Evolutionary conservation across 2,329 filamentous ascomycete species (phyloP).

Genomic region (Alternaria solani): DNA sequence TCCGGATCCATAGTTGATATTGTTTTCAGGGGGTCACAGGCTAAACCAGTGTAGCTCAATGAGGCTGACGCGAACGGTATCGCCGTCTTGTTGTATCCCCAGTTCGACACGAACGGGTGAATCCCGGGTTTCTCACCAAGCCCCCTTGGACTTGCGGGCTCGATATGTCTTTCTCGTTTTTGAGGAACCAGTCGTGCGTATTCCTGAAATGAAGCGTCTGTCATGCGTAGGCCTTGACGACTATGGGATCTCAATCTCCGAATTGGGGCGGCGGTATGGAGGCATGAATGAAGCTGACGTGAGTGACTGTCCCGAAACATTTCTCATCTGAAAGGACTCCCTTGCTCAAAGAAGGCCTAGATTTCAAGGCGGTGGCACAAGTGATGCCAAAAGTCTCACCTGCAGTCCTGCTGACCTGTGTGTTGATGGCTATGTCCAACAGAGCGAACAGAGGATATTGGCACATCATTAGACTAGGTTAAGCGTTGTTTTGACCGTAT

Average conservation of each 20-base stretch:
- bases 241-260: not conserved
- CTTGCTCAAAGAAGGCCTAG: not conserved
- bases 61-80: not conserved
- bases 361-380: not conserved
- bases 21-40: not conserved
- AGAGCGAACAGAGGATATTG: not conserved
- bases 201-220: not conserved
- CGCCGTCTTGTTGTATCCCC: not conserved
- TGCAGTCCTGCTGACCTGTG: not conserved
- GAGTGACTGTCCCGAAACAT: not conserved
- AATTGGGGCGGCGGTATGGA: not conserved
- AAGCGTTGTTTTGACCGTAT: not conserved
- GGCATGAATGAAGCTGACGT: constrained; percentile 2
- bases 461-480: not conserved
- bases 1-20: not conserved
- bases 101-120: not conserved
- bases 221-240: not conserved
- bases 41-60: not conserved
- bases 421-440: not conserved
- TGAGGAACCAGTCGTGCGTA: not conserved
- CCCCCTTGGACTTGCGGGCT: not conserved
- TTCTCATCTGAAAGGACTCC: not conserved
- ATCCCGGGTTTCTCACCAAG: not conserved
- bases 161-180: not conserved
- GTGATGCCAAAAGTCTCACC: not conserved